Evolutionary conservation across 192 early-diverging fungal species (phyloP).

Genomic region (Backusella parvicylindrica): DNA sequence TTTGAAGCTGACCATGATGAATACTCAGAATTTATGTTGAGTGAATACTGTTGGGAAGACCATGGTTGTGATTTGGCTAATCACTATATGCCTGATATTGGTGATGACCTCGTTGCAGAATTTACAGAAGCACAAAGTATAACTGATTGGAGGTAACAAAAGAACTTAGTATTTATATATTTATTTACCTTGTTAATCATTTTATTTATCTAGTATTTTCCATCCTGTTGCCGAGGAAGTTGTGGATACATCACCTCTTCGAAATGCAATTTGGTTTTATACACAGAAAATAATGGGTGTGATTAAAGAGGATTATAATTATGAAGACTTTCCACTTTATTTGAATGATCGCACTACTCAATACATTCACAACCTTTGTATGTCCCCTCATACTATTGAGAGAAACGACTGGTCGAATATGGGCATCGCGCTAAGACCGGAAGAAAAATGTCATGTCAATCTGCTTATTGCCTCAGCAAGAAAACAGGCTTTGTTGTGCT

Average conservation of each 20-base stretch:
- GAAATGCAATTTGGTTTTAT: constrained; percentile 56
- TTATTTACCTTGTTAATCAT: neutral
- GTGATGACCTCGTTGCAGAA: constrained; percentile 48
- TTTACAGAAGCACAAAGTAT: constrained; percentile 49
- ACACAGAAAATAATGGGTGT: constrained; percentile 50
- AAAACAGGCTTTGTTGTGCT: constrained; percentile 54
- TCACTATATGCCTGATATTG: constrained; percentile 45
- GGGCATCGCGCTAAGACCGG: constrained; percentile 49
- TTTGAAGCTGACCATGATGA: constrained; percentile 36
- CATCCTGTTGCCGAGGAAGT: constrained; percentile 37
- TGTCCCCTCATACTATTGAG: constrained; percentile 36
- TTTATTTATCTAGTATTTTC: constrained; percentile 29
- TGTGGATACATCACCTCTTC: constrained; percentile 52
- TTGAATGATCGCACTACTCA: constrained; percentile 40
- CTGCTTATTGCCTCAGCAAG: constrained; percentile 49
- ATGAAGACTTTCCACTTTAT: constrained; percentile 40
- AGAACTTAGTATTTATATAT: neutral
- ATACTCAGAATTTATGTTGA: constrained; percentile 41
- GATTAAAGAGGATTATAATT: constrained; percentile 52
- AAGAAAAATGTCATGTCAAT: constrained; percentile 58
- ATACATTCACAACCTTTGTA: constrained; percentile 47
- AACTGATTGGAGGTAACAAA: constrained; percentile 46
- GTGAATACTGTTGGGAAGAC: constrained; percentile 58
- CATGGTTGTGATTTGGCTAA: constrained; percentile 47
- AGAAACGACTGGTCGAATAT: constrained; percentile 49